Conservation (phyloP, 331 rosid species). For the Rhamnella rubrinervis region DNA sequence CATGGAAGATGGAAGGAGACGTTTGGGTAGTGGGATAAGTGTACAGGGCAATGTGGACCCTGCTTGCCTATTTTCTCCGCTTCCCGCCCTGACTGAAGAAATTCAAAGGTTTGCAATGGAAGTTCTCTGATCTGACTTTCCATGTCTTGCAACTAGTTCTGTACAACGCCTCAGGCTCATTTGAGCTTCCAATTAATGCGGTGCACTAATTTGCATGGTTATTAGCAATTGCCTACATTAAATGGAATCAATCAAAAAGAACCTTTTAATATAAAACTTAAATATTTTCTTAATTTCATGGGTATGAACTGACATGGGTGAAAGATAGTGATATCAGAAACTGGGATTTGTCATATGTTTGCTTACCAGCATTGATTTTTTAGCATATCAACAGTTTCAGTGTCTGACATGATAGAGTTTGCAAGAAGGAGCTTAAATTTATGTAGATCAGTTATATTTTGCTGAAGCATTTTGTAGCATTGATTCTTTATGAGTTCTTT, state of each 20-base stretch:
- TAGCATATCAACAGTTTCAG: no score
- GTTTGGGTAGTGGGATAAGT: conserved; percentile 73
- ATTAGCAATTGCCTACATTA: background rate
- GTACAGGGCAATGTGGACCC: conserved; percentile 99
- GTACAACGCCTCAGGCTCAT: conserved; percentile 3
- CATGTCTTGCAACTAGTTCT: conserved; percentile 4
- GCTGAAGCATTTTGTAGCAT: no score
- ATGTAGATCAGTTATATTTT: no score
- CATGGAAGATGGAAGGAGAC: conserved; percentile 90
- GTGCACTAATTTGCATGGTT: background rate
- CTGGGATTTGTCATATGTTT: no score
- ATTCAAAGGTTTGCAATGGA: conserved; percentile 70
- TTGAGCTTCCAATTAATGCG: conserved; percentile 4
- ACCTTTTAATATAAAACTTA: no score
- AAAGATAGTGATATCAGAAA: no score
- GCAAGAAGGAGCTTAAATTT: no score
- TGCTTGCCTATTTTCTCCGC: conserved; percentile 83
- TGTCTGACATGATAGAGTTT: no score
- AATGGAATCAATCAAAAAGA: background rate
- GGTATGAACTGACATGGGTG: no score
- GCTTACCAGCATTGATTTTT: no score
- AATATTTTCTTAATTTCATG: no score
- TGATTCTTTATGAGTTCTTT: background rate
- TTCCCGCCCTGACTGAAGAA: conserved; percentile 76
- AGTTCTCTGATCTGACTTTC: conserved; percentile 6